phyloP scores from a whole-genome alignment of 768 basidiomycete genomes.

The Lepiota brunneoincarnata region DNA sequence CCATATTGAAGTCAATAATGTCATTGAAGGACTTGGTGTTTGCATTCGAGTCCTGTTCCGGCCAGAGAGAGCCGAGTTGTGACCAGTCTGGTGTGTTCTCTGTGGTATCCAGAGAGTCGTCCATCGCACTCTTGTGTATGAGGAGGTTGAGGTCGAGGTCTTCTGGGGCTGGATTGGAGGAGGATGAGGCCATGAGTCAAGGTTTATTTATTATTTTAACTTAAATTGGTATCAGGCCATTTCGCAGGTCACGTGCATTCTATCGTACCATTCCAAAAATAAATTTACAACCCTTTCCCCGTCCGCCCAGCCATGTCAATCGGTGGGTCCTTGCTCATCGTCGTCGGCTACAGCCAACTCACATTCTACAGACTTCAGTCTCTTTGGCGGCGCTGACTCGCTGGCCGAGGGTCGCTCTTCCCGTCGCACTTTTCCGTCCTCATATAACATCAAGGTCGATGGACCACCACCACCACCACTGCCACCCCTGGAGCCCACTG shows the following conservation, averaged over 20 bases:
- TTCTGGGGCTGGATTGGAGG: constrained; percentile 30
- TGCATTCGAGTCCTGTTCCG: constrained; percentile 30
- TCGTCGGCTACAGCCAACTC: neutral
- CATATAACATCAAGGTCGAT: neutral
- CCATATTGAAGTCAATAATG: constrained; percentile 42
- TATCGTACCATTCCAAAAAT: constrained; percentile 10
- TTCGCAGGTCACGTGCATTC: constrained; percentile 1
- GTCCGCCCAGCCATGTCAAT: neutral
- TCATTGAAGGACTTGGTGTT: constrained; percentile 43
- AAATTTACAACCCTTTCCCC: neutral
- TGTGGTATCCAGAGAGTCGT: constrained; percentile 25
- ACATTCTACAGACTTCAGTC: constrained; percentile 59
- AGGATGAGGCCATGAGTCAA: neutral
- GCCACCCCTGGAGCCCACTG: constrained; percentile 67
- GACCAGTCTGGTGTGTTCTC: constrained; percentile 50
- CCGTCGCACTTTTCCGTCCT: constrained; percentile 4
- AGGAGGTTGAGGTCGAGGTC: constrained; percentile 58
- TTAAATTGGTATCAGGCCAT: constrained; percentile 6
- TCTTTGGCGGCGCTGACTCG: constrained; percentile 83
- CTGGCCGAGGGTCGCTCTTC: constrained; percentile 46
- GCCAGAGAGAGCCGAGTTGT: constrained; percentile 50
- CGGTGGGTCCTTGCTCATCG: neutral
- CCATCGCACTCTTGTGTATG: constrained; percentile 40
- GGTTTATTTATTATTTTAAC: neutral
- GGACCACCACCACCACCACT: neutral